phyloP scores from a whole-genome alignment of 225 moss, liverwort and hornwort genomes.

The Neckera pumila region DNA sequence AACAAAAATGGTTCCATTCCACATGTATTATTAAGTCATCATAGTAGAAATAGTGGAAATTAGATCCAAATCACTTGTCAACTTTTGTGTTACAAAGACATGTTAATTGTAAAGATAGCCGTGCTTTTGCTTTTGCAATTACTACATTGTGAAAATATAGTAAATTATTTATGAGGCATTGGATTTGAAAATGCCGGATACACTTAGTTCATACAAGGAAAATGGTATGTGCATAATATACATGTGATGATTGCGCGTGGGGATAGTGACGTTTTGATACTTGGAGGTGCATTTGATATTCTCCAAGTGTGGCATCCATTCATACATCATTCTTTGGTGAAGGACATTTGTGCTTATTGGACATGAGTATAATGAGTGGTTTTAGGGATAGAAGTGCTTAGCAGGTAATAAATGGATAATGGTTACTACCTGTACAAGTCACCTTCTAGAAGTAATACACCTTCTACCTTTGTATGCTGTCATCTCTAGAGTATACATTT shows the following conservation, averaged over 20 bases:
- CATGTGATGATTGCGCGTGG: rapidly evolving
- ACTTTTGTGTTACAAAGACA: neutral
- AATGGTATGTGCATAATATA: neutral
- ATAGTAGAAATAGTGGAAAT: rapidly evolving
- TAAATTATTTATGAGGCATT: neutral
- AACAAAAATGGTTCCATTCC: rapidly evolving
- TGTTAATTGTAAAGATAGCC: neutral
- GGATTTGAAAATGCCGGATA: rapidly evolving
- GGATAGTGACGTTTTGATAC: neutral
- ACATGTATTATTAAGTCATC: too few species aligned
- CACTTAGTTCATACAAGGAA: too few species aligned
- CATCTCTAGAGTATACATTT: rapidly evolving
- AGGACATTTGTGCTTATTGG: neutral
- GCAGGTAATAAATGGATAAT: rapidly evolving
- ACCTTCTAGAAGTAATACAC: rapidly evolving
- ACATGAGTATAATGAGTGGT: neutral
- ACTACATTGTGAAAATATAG: rapidly evolving
- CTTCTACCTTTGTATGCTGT: rapidly evolving
- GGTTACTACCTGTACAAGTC: neutral
- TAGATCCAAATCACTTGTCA: neutral
- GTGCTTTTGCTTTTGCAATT: neutral
- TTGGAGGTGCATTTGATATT: neutral
- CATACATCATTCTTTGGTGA: neutral
- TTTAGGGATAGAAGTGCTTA: neutral
- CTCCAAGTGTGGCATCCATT: neutral